A percentile compares a stretch with the other conserved stretches of the same genome.
Conservation (phyloP, 306 rosid genomes). For the Fragaria nilgerrensis region DNA sequence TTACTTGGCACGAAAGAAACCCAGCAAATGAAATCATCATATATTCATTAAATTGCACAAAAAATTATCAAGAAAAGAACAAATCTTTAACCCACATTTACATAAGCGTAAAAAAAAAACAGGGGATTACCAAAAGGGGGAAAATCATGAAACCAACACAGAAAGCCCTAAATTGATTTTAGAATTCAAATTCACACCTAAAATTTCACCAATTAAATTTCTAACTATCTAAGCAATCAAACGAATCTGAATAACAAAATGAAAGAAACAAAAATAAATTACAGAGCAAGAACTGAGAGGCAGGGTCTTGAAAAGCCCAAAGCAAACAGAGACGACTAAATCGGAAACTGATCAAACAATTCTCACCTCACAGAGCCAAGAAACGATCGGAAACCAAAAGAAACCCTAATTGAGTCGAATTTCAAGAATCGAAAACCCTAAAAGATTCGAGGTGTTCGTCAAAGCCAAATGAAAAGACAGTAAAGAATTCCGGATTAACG, state of each 20-base stretch:
- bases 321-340: background rate
- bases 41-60: background rate
- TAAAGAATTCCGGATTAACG: background rate
- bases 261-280: background rate
- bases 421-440: background rate
- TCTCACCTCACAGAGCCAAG: background rate
- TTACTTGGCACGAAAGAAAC: conserved; percentile 1
- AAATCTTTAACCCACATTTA: background rate
- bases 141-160: background rate
- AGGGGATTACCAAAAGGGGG: background rate
- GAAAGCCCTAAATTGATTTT: background rate
- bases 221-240: background rate
- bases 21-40: background rate
- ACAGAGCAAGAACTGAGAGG: conserved; percentile 4
- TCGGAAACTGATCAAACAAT: background rate
- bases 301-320: background rate
- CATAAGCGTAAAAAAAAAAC: no score
- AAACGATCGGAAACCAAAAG: background rate
- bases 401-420: background rate
- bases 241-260: background rate
- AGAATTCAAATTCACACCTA: background rate
- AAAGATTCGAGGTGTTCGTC: background rate
- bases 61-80: background rate
- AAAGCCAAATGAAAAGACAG: background rate
- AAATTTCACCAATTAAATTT: background rate